phyloP scores from a whole-genome alignment of 805 yeast species.

The Metschnikowia shivogae region DNA sequence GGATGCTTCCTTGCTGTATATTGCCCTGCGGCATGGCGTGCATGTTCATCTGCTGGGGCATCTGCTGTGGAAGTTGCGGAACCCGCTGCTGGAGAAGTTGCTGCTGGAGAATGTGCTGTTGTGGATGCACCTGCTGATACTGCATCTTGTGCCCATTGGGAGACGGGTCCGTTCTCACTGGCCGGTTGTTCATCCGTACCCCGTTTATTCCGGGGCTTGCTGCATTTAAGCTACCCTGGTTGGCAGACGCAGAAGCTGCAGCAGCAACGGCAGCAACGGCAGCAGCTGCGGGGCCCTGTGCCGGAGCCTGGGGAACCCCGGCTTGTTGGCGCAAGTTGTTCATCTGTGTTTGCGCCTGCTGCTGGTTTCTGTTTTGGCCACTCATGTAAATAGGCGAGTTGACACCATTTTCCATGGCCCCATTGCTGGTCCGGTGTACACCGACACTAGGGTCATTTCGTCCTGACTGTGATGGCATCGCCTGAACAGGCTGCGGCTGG shows the following conservation, averaged over 20 bases:
- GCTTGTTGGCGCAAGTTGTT: conserved; percentile 46
- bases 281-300: conserved; percentile 12
- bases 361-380: conserved; percentile 35
- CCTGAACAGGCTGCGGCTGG: conserved; percentile 10
- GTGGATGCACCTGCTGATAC: conserved; percentile 10
- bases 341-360: conserved; percentile 49
- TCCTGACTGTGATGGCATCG: conserved; percentile 3
- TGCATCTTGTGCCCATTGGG: conserved; percentile 2
- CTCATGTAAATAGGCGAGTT: conserved; percentile 31
- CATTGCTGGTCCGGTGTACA: background rate
- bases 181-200: conserved; percentile 7
- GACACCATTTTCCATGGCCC: conserved; percentile 16
- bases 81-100: conserved; percentile 5
- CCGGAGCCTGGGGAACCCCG: conserved; percentile 26
- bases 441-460: background rate
- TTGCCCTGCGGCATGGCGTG: background rate
- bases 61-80: conserved; percentile 8
- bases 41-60: conserved; percentile 3
- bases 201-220: conserved; percentile 11
- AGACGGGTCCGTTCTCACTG: conserved; percentile 6
- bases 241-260: background rate
- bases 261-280: conserved; percentile 10
- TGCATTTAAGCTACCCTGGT: conserved; percentile 6
- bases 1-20: background rate
- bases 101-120: conserved; percentile 1